Base-by-base conservation (phyloP, 2,329 filamentous ascomycete species). In the Dactylellina leptospora region DNA sequence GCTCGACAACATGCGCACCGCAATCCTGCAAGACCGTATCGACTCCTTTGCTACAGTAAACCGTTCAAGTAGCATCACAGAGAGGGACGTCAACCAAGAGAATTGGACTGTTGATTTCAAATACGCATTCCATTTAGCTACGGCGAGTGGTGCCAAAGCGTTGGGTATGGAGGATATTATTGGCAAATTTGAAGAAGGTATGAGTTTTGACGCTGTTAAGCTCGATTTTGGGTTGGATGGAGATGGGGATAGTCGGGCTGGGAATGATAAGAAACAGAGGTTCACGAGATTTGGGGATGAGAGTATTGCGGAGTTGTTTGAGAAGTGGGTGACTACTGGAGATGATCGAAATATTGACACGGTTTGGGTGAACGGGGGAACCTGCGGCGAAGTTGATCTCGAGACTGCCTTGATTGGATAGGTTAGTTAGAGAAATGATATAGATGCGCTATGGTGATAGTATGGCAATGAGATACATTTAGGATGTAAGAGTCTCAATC, bases 11-110 rank as follows among this genome's bases (percentile, higher is more conserved):
- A 74, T 76, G 42, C 73, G 75, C n/a, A 74, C 72, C 1, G 69
- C 74, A 13, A 76, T 75, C 13, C 72, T 76, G 2, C 75, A 76
- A 42, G 75, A 76, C 54, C 74, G 74, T n/a, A 73, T 76, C 53
- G 68, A 74, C 28, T 72, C 74, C 11, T 75, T 74, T 38, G 59
- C 73, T 0, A 16, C 62, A 0, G 71, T 72, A 16, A 36, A 64
- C 18, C 53, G 68, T 13, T 54, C 47, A 2, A 36, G 27, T 10
- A 27, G 13, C 18, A 23, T 13, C 8, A 40, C 40, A 3, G 50
- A 36, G 3, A 33, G 59, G 16, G n/a, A 60, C 1, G 42, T 56
- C 2, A 48, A n/a, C 23, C 10, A 10, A 1, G 56, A 27, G 53
- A 69, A 56, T 6, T 76, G 75, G 74, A 59, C 44, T 1, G 64